Evolutionary conservation across 768 basidiomycete species (phyloP), one percentile per base, ranked within the genome.

Genomic region (Leccinum aurantiacum): DNA sequence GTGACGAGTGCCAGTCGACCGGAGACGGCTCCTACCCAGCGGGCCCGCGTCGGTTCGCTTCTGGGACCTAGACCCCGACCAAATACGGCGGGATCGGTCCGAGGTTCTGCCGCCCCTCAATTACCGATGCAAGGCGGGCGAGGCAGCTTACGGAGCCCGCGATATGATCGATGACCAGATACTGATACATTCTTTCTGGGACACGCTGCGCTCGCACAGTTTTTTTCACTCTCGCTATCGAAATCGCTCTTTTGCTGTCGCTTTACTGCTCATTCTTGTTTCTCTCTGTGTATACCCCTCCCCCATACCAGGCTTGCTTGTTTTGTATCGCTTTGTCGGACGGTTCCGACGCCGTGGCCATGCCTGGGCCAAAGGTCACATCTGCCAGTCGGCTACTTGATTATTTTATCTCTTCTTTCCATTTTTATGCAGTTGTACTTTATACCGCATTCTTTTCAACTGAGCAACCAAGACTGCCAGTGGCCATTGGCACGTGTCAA

Each of bases 61-160:
- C 41, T 75, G 56, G 74, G 72, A 7, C 72, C 72, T 13, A 68
- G 72, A 58, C 72, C 72, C 10, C 65, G 67, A 14, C 64, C 70
- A 24, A 24, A 24, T 24, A 24, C 24, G 24, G 24, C 60, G 17
- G 74, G 61, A 14, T 66, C 72, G 4, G 13, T 62, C 15, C 65
- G 71, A 9, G 61, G 61, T 37, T 31, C 64, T 2, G 60, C 67
- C 37, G 53, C 56, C 11, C 72, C 62, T 53, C 74, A 72, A 15
- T 52, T 74, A 57, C 74, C 72, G 3, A 66, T 74, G 65, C 72
- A 75, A 22, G 72, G 74, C 10, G 64, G 74, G 22, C 69, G 74
- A n/a, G 44, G 60, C 3, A 58, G 14, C 38, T 49, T 60, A n/a
- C 62, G 70, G 22, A n/a, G 58, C 14, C 61, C 56, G 29, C 64